phyloP scores from a whole-genome alignment of 2,329 filamentous ascomycete species.

The Fusarium sp. region DNA sequence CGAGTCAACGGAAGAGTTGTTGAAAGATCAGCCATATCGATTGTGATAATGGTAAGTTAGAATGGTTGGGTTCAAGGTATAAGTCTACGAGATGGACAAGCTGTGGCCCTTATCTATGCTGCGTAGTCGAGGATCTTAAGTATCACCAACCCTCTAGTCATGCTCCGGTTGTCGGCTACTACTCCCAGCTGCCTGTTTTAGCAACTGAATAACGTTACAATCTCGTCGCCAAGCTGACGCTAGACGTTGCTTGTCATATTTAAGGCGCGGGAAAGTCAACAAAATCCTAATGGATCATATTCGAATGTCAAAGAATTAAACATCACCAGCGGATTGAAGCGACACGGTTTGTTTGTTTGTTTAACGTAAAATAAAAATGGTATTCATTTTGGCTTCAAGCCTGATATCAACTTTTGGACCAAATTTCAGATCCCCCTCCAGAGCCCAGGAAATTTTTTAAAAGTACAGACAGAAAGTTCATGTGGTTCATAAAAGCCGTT shows the following conservation, averaged over 20 bases:
- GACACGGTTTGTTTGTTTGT: neutral
- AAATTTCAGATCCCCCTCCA: conserved; percentile 35
- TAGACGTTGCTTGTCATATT: conserved; percentile 3
- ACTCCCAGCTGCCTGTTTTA: conserved; percentile 20
- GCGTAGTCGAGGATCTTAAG: neutral
- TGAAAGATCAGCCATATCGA: conserved; percentile 61
- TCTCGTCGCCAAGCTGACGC: conserved; percentile 4
- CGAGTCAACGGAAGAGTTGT: conserved; percentile 74
- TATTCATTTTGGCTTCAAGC: conserved; percentile 36
- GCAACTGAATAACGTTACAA: neutral
- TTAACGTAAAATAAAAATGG: conserved; percentile 30
- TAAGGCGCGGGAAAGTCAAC: conserved; percentile 10
- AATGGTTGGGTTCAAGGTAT: neutral
- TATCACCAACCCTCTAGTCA: neutral
- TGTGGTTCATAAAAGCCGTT: conserved; percentile 37
- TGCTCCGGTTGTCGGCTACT: conserved; percentile 23
- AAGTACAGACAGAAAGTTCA: conserved; percentile 41
- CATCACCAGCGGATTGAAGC: neutral
- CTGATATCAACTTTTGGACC: conserved; percentile 43
- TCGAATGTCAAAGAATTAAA: neutral
- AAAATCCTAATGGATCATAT: neutral
- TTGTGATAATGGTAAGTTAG: neutral
- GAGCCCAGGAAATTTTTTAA: conserved; percentile 36
- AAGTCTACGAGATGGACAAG: neutral
- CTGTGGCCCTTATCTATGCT: neutral